Conservation (phyloP, 257 asterid genomes). For the Rhazya stricta region DNA sequence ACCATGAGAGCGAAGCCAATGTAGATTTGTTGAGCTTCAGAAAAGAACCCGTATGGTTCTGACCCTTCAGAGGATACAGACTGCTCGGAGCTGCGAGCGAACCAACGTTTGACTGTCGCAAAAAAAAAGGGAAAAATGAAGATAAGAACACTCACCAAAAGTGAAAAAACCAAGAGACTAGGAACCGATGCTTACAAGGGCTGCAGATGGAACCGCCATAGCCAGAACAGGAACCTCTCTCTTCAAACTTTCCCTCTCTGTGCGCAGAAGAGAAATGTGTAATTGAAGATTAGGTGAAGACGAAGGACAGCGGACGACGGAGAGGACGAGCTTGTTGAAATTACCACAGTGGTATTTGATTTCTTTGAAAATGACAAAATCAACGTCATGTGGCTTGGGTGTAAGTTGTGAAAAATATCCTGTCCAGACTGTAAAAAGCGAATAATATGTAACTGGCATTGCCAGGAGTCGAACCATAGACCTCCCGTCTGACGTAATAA, state of each 20-base stretch:
- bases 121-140: not conserved
- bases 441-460: constrained; percentile 25
- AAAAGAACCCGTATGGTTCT: constrained; percentile 28
- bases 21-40: constrained; percentile 31
- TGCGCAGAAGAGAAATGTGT: constrained; percentile 16
- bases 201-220: constrained; percentile 63
- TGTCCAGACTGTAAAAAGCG: not conserved
- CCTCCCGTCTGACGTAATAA: constrained; percentile 99
- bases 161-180: not conserved
- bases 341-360: constrained; percentile 24
- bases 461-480: constrained; percentile 67
- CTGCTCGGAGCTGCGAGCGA: constrained; percentile 47
- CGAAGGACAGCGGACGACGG: constrained; percentile 26
- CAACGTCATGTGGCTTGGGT: not conserved
- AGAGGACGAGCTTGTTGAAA: constrained; percentile 39
- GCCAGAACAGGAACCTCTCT: not conserved
- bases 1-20: constrained; percentile 36
- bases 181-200: constrained; percentile 40
- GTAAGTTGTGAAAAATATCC: not conserved
- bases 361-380: constrained; percentile 28
- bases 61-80: constrained; percentile 20
- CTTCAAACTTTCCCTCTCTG: not conserved
- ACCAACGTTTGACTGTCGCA: constrained; percentile 54
- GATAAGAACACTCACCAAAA: not conserved
- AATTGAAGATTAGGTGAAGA: constrained; percentile 10